Evolutionary conservation across 768 basidiomycete species (phyloP).

Genomic region (Myochromella boudieri): DNA sequence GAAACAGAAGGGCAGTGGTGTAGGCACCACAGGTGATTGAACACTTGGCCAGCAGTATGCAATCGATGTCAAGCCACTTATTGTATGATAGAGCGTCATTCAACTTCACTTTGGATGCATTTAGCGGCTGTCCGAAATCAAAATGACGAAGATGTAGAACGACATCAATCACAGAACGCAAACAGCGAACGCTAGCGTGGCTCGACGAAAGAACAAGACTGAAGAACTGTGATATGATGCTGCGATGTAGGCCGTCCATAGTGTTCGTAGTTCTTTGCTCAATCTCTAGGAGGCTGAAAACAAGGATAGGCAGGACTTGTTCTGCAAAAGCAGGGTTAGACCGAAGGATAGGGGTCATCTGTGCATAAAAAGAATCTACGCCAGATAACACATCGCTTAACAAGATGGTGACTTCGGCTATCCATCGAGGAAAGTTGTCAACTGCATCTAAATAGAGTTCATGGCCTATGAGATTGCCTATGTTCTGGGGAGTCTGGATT

Average conservation of each 20-base stretch:
- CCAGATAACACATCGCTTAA: constrained; percentile 58
- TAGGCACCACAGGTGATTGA: constrained; percentile 82
- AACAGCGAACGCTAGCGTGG: constrained; percentile 37
- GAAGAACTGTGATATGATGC: constrained; percentile 56
- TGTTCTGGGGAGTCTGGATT: constrained; percentile 27
- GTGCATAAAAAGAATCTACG: constrained; percentile 64
- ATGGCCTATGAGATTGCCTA: constrained; percentile 37
- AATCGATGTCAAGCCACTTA: constrained; percentile 83
- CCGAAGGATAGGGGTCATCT: constrained; percentile 59
- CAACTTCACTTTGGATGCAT: background rate
- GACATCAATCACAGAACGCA: constrained; percentile 67
- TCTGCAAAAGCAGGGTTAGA: constrained; percentile 59
- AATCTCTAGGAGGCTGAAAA: constrained; percentile 61
- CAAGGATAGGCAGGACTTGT: constrained; percentile 69
- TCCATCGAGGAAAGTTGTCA: constrained; percentile 61
- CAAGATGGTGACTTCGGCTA: constrained; percentile 53
- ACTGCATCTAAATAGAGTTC: constrained; percentile 38
- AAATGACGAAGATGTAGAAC: constrained; percentile 82
- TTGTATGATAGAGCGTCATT: constrained; percentile 54
- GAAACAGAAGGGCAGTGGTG: constrained; percentile 86
- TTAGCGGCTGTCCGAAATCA: constrained; percentile 30
- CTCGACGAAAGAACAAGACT: constrained; percentile 45
- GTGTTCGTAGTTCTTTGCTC: constrained; percentile 21
- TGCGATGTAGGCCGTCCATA: constrained; percentile 26
- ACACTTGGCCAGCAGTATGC: constrained; percentile 63